Conservation (phyloP, 345 rosid genomes). For the Dovyalis caffra region DNA sequence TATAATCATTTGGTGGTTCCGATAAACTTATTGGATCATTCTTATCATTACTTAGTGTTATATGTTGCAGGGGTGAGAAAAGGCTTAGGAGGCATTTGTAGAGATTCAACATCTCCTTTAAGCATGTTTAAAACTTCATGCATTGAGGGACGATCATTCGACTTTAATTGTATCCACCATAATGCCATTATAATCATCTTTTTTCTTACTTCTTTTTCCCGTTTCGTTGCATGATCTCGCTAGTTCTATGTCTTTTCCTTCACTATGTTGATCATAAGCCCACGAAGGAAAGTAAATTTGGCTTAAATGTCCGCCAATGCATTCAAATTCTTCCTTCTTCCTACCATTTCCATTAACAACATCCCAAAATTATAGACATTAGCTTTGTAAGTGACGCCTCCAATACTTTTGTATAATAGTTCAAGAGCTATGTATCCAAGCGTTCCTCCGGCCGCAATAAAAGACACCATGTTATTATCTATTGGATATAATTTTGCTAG, state of each 20-base stretch:
- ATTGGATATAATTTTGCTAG: neutral
- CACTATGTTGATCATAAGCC: neutral
- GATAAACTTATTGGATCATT: neutral
- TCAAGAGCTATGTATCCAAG: neutral
- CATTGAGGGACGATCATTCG: neutral
- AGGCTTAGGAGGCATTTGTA: neutral
- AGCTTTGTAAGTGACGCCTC: neutral
- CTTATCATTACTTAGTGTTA: neutral
- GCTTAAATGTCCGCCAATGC: neutral
- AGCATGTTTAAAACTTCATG: neutral
- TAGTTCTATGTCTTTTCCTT: neutral
- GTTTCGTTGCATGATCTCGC: neutral
- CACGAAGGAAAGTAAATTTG: neutral
- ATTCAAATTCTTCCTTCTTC: neutral
- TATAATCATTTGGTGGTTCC: neutral
- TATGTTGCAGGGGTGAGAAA: neutral
- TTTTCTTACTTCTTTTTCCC: neutral
- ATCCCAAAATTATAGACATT: neutral
- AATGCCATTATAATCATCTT: neutral
- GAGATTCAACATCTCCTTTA: neutral
- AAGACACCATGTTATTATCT: neutral
- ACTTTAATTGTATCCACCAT: neutral
- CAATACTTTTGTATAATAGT: neutral
- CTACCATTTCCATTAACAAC: neutral
- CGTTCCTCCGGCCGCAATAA: neutral